Evolutionary conservation across 371 early-diverging fungal genomes (phyloP), one percentile per base, ranked within the genome.

Genomic region (Lichtheimia ornata): DNA sequence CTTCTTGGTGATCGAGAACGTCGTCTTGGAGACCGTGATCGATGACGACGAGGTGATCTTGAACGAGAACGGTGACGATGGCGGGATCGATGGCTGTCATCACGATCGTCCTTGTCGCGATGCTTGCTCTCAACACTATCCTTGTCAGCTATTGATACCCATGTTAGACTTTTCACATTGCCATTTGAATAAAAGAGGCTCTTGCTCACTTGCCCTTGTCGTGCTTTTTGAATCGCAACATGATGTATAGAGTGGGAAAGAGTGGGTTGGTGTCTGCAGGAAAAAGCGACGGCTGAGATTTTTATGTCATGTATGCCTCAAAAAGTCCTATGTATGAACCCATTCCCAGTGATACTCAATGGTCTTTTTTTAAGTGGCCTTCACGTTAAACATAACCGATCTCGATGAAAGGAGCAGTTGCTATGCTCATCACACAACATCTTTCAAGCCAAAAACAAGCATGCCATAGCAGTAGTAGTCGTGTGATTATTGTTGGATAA

Each of bases 171-270:
- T 14, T 18, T 22, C 22, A 22, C 1, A 17, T 58, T 44, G 35
- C 28, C 24, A 3, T 25, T 6, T 25, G 3, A 15, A 30, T 24
- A 18, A 28, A 35, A 11, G 2, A 28, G 4, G 28, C 9, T 47
- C 15, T 47, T 50, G 13, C n/a, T 50, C 14, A 40, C 47, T 59
- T 65, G 70, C 72, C 71, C 62, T 70, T 72, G 56, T 69, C 76
- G 72, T 79, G 79, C 54, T 79, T 79, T 53, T 79, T 79, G 47
- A 79, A 79, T 60, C 67, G 63, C 30, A 79, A 56, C 79, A 79
- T 79, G 14, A 13, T 43, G 59, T 30, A 7, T 30, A 30, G 7
- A 30, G 35, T 22, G 35, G 9, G 9, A 28, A 28, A 35, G 35
- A 35, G 35, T 11, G 35, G 35, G 5, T 6, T 35, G 6, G 35